Evolutionary conservation across 352 stramenopile genomes (phyloP).

Genomic region (Globisporangium okanoganense): DNA sequence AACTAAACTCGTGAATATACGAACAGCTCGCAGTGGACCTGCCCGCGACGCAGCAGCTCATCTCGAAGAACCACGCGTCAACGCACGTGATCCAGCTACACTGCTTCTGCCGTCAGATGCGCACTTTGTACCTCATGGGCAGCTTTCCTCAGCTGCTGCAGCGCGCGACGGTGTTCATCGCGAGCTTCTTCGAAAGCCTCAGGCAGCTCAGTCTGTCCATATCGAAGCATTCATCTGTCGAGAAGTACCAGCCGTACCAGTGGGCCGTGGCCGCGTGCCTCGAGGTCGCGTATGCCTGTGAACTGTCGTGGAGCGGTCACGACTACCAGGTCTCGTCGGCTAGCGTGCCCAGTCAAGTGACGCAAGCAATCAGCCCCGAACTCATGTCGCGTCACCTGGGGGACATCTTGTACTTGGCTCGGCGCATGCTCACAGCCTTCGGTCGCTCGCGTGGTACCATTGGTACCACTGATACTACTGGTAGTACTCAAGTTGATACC

Average conservation of each 20-base stretch:
- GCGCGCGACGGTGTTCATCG: conserved; percentile 53
- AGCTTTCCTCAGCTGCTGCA: conserved; percentile 58
- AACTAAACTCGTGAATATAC: neutral
- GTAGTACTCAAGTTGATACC: neutral
- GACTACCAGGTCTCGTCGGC: conserved; percentile 54
- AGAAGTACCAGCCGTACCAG: conserved; percentile 50
- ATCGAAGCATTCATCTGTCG: conserved; percentile 16
- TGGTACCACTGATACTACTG: neutral
- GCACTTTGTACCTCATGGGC: conserved; percentile 69
- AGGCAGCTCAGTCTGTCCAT: conserved; percentile 19
- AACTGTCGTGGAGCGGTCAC: conserved; percentile 67
- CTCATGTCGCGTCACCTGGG: conserved; percentile 60
- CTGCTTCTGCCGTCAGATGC: conserved; percentile 77
- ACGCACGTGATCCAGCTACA: conserved; percentile 56
- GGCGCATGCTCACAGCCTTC: conserved; percentile 52
- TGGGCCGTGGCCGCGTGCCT: conserved; percentile 75
- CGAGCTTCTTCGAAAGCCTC: conserved; percentile 41
- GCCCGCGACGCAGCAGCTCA: conserved; percentile 35
- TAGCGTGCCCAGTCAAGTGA: conserved; percentile 35
- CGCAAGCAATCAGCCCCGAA: conserved; percentile 49
- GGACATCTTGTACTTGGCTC: conserved; percentile 70
- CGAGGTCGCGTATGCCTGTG: conserved; percentile 72
- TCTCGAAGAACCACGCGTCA: conserved; percentile 53
- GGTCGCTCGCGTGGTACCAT: conserved; percentile 8
- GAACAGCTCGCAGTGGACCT: conserved; percentile 66